Evolutionary conservation across 2,329 filamentous ascomycete species (phyloP), one percentile per base, ranked within the genome.

Genomic region (Curvularia sp.): DNA sequence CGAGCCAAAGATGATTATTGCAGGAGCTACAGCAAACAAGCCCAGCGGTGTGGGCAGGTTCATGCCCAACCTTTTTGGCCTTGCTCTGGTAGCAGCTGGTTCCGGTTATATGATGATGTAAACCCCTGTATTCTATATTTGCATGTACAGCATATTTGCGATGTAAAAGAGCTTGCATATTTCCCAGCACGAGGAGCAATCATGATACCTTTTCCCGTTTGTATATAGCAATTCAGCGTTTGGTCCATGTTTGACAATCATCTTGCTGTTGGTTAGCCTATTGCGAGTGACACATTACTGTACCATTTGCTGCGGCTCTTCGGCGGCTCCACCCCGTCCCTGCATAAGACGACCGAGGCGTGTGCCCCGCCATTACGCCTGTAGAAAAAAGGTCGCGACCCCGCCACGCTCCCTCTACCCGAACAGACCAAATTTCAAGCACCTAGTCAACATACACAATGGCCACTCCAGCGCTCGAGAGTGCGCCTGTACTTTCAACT

Each of bases 401-500:
- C 67, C 64, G 59, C 67, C 57, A 64, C 53, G 39, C 47, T 49
- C 45, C 32, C 38, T 49, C 41, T 49, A 55, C 56, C 8, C 57
- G 49, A 28, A 49, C 41, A 5, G n/a, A 43, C 41, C 23, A 27
- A 36, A 36, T 36, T 39, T 50, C 49, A 12, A 10, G n/a, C 38
- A 18, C 15, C 15, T 25, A 30, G 39, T 19, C 51, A 53, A 38
- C 36, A 49, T 61, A 60, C 50, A 59, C 55, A 49, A 77, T 77
- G 74, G 66, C 68, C 18, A 59, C 59, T 1, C 63, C 67, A 3
- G 64, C 71, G 4, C 72, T 75, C 10, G 59, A 59, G 48, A 65
- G 64, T 21, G 83, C 86, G 9, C 87, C 86, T 1, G 80, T 87
- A 2, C 80, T 89, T 42, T 89, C 86, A 1, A 89, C 87, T 3